Base-by-base conservation (phyloP, 768 basidiomycete species). In the Termitomyces sp. region DNA sequence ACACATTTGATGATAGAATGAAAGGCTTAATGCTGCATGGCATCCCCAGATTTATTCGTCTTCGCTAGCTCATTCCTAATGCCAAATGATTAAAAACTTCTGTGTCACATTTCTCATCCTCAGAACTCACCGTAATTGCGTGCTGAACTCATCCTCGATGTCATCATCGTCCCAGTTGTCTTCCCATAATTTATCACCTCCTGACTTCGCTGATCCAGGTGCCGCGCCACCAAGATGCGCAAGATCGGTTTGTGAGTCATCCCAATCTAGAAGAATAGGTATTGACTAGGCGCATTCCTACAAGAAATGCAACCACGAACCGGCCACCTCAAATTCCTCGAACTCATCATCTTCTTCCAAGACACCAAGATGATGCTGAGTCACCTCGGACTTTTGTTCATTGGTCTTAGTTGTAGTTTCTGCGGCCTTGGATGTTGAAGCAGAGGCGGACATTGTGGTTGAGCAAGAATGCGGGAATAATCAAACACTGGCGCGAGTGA, bases 141-240 rank as follows among this genome's bases (percentile, higher is more conserved):
- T 87, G 66, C 93, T 95, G 69, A 99, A 99, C 64, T 97, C 94
- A 65, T 98, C 95, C 70, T 96, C 96, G 60, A 97, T 87, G 73
- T 98, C 96, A 74, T 99, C 97, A 66, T 99, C 97, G 67, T 99
- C 97, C 97, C 97, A 99, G 71, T 98, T 98, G 65, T 98, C 97
- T 78, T 99, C 97, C 97, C 97, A 99, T 12, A 99, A 77, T 67
- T 94, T 92, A 72, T 97, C 88, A 18, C 91, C 90, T 42, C 88
- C 88, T 34, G 88, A 88, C 65, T 86, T 87, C 3, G 88, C 91
- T 13, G 80, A 85, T 4, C 89, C 89, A 2, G 89, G 87, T 4
- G 86, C 83, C 2, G 85, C 80, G 20, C 88, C 88, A 42, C 83
- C 84, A 45, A 93, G 75, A 68, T 92, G 89, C 14, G 88, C 88